phyloP scores from a whole-genome alignment of 441 rosid genomes.

The Populus hybrid region DNA sequence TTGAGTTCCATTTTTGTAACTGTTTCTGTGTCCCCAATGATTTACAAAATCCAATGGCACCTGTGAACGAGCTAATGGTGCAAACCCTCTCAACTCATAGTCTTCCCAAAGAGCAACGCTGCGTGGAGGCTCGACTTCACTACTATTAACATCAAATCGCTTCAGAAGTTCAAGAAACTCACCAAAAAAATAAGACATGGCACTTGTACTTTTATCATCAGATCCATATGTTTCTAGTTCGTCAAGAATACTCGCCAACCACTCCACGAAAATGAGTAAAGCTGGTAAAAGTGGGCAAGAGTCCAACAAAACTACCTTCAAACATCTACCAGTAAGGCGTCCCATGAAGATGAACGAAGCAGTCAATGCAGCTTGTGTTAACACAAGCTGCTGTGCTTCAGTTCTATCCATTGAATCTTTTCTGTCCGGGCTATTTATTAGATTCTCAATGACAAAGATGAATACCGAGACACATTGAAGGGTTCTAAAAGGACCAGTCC shows the following conservation, averaged over 20 bases:
- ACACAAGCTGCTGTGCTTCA: constrained; percentile 25
- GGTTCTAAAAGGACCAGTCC: constrained; percentile 64
- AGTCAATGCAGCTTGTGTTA: constrained; percentile 36
- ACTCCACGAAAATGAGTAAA: constrained; percentile 69
- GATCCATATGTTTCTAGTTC: constrained; percentile 30
- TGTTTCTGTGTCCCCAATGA: constrained; percentile 31
- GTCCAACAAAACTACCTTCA: constrained; percentile 39
- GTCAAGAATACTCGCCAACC: constrained; percentile 49
- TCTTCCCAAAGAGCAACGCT: constrained; percentile 81
- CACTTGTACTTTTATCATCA: constrained; percentile 48
- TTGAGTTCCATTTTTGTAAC: constrained; percentile 39
- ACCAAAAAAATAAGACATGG: constrained; percentile 57
- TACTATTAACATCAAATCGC: constrained; percentile 31
- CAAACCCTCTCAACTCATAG: constrained; percentile 74
- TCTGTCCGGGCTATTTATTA: constrained; percentile 25
- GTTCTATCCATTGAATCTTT: constrained; percentile 25
- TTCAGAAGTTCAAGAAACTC: constrained; percentile 46
- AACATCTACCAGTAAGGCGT: constrained; percentile 57
- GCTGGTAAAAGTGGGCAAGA: constrained; percentile 69
- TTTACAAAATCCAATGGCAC: constrained; percentile 54
- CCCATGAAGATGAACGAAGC: constrained; percentile 67
- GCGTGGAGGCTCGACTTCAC: constrained; percentile 23
- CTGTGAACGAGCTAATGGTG: constrained; percentile 50
- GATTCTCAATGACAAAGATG: constrained; percentile 55
- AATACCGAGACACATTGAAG: constrained; percentile 66